phyloP scores from a whole-genome alignment of 805 yeast species.

The Cyberlindnera petersonii region DNA sequence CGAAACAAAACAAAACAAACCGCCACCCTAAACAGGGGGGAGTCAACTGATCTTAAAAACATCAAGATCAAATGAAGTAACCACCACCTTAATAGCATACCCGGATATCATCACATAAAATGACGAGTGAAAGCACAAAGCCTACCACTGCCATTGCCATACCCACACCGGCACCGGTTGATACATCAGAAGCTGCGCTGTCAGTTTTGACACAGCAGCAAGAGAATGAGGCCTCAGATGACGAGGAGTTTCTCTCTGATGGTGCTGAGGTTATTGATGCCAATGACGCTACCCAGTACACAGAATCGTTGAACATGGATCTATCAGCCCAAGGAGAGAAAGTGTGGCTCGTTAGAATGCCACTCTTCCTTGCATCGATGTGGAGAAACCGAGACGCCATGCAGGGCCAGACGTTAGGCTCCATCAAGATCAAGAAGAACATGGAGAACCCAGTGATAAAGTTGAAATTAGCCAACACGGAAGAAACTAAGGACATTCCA shows the following conservation, averaged over 20 bases:
- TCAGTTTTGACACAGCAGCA: constrained; percentile 24
- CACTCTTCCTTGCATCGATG: constrained; percentile 76
- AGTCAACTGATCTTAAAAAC: not conserved
- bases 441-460: constrained; percentile 39
- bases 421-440: constrained; percentile 48
- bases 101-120: not conserved
- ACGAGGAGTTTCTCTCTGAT: constrained; percentile 39
- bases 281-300: constrained; percentile 42
- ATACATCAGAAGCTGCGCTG: constrained; percentile 7
- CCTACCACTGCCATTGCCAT: not conserved
- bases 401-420: constrained; percentile 75
- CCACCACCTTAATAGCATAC: not conserved
- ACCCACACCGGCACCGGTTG: no score
- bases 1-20: no score
- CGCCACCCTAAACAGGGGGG: no score
- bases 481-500: constrained; percentile 59
- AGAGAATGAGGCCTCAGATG: constrained; percentile 31
- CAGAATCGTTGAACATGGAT: constrained; percentile 75
- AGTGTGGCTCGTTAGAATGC: constrained; percentile 90
- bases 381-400: constrained; percentile 66
- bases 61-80: not conserved
- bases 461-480: constrained; percentile 49
- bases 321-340: constrained; percentile 58
- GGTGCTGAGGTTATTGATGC: constrained; percentile 43
- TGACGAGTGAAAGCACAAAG: constrained; percentile 6